Conservation (phyloP, 2,329 filamentous ascomycete genomes). For the Bipolaris cookei region DNA sequence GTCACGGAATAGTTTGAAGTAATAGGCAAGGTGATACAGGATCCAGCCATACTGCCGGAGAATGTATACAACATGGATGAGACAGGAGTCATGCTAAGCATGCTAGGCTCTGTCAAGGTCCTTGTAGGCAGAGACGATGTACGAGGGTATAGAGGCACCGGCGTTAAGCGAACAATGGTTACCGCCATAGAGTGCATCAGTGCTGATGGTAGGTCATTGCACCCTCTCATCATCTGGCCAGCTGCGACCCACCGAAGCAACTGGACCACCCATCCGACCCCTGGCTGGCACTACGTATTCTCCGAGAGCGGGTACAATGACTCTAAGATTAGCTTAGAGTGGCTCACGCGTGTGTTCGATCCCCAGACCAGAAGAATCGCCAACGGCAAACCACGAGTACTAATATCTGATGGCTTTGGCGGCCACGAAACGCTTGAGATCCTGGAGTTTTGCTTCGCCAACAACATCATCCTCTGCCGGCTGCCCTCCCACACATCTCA, state of each 20-base stretch:
- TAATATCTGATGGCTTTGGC: slow-evolving; percentile 30
- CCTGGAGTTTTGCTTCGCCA: slow-evolving; percentile 40
- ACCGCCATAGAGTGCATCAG: slow-evolving; percentile 30
- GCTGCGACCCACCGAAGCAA: slow-evolving; percentile 17
- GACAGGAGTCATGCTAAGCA: no score
- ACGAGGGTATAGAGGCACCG: slow-evolving; percentile 24
- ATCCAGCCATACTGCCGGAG: slow-evolving; percentile 17
- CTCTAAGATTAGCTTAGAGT: no score
- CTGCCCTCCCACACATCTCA: no score
- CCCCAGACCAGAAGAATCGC: neutral
- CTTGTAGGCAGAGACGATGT: slow-evolving; percentile 29
- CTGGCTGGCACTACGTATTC: no score
- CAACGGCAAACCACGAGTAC: neutral
- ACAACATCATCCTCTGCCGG: slow-evolving; percentile 32
- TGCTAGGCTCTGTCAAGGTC: slow-evolving; percentile 22
- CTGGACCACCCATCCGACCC: no score
- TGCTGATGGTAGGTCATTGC: slow-evolving; percentile 26
- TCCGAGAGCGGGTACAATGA: no score
- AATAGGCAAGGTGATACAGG: slow-evolving; percentile 12
- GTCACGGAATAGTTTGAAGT: slow-evolving; percentile 23
- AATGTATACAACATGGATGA: slow-evolving; percentile 6
- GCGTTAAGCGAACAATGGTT: slow-evolving; percentile 29
- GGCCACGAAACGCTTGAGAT: slow-evolving; percentile 47
- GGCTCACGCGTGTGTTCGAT: no score
- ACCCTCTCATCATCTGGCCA: slow-evolving; percentile 29